Conservation (phyloP, 2,329 filamentous ascomycete species). For the Phialemoniopsis sp. region DNA sequence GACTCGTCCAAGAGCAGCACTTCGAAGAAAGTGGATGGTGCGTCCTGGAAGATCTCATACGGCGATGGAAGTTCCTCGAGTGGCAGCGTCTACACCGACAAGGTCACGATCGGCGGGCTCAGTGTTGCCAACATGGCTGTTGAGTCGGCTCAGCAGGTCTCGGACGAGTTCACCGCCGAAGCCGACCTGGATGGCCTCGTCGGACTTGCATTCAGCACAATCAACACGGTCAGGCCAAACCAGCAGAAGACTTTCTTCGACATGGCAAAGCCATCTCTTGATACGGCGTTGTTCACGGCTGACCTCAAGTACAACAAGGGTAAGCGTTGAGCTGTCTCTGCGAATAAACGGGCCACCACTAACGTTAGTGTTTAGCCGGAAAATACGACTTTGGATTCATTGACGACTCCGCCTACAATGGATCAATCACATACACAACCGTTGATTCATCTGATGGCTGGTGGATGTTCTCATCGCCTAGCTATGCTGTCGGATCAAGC, state of each 20-base stretch:
- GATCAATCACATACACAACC: conserved; percentile 50
- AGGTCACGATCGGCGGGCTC: conserved; percentile 34
- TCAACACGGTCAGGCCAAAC: conserved; percentile 36
- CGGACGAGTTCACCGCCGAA: conserved; percentile 29
- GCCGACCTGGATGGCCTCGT: conserved; percentile 34
- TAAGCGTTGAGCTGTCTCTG: conserved; percentile 12
- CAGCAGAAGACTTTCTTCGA: conserved; percentile 38
- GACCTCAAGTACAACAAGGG: conserved; percentile 24
- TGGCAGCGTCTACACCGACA: conserved; percentile 38
- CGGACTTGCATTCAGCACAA: conserved; percentile 34
- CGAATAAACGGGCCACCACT: not conserved
- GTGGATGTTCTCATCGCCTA: conserved; percentile 52
- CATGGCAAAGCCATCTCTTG: conserved; percentile 21
- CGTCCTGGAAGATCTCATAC: conserved; percentile 35
- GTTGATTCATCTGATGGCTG: conserved; percentile 55
- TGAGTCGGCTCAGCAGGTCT: conserved; percentile 35
- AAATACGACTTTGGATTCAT: conserved; percentile 40
- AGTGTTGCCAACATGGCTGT: conserved; percentile 34
- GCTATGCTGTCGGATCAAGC: conserved; percentile 26
- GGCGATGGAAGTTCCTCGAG: conserved; percentile 36
- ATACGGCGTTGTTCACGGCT: conserved; percentile 23
- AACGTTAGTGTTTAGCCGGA: conserved; percentile 15
- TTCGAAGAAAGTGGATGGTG: conserved; percentile 27
- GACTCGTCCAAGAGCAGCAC: conserved; percentile 31
- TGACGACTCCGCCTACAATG: conserved; percentile 51